A percentile compares a stretch with the other conserved stretches of the same genome.
Evolutionary conservation across 257 asterid species (phyloP).

Genomic region (Fraxinus cuspidata): DNA sequence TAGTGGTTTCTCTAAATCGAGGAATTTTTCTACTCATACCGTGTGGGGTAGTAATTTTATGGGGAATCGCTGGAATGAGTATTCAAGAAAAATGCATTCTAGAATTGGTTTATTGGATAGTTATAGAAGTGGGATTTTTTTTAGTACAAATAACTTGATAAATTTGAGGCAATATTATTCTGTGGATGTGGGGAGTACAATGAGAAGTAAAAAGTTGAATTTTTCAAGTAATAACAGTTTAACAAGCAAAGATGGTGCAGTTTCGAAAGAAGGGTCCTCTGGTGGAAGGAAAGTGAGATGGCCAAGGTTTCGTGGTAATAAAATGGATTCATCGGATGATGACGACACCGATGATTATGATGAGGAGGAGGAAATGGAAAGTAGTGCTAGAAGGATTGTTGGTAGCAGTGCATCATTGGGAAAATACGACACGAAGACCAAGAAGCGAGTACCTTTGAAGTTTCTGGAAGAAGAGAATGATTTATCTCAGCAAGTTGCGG

Average conservation of each 20-base stretch:
- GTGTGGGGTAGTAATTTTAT: constrained; percentile 24
- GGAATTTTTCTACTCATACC: constrained; percentile 51
- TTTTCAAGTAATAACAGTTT: constrained; percentile 44
- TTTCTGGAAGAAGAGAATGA: constrained; percentile 65
- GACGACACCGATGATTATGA: constrained; percentile 40
- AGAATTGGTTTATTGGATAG: constrained; percentile 26
- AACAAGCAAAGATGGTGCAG: constrained; percentile 27
- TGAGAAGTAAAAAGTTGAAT: constrained; percentile 24
- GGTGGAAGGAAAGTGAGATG: constrained; percentile 39
- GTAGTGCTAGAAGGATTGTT: constrained; percentile 29
- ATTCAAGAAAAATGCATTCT: constrained; percentile 19
- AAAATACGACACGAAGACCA: constrained; percentile 61
- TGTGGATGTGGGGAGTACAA: constrained; percentile 29
- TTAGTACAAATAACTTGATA: constrained; percentile 27
- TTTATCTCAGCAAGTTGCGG: constrained; percentile 60
- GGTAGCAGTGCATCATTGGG: constrained; percentile 77
- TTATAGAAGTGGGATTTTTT: constrained; percentile 28
- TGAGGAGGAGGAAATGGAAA: constrained; percentile 37
- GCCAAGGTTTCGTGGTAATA: constrained; percentile 54
- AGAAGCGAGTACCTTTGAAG: constrained; percentile 67
- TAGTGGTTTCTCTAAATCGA: constrained; percentile 27
- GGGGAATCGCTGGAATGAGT: constrained; percentile 27
- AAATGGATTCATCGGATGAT: constrained; percentile 45
- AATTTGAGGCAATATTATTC: constrained; percentile 49
- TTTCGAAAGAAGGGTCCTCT: constrained; percentile 27